Base-by-base conservation (phyloP, 495 filamentous ascomycete species). In the Penicillium subrubescens region DNA sequence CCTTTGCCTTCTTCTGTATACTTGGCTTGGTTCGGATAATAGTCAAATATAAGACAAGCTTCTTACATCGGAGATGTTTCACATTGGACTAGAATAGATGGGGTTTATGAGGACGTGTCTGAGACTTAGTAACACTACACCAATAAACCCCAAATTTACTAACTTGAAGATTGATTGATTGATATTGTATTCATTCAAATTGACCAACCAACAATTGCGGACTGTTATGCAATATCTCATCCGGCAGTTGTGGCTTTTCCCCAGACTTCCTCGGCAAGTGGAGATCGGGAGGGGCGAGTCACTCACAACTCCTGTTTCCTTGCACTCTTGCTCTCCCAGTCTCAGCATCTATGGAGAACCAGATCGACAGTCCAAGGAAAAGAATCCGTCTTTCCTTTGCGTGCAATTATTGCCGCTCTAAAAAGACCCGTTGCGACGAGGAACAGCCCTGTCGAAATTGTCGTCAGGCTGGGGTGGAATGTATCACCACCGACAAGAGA, bases 371-470 rank as follows among this genome's bases (percentile, higher is more conserved):
- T 1, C n/a, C 27, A 5, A 31, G 46, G 15, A 66, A 66, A 39
- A 54, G 64, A 21, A 66, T 62, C 12, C 59, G 64, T 11, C 59
- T 66, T 5, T 58, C 52, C n/a, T 61, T 57, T 59, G 64, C 64
- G 8, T 66, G 64, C 14, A 66, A 66, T 7, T 61, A 66, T 23
- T 66, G 64, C 34, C 64, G 64, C 19, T 44, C 29, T 3, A 66
- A 62, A 27, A 66, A 66, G 55, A 66, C 64, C 2, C 64, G 64
- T 34, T 66, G 64, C 39, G 59, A 66, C n/a, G 64, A 66, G 37
- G 43, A 66, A 31, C 64, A 66, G 46, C 64, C 64, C 8, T 66
- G 64, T 59, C 53, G 54, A 3, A 66, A 57, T 17, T 66, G 64
- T 39, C 59, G 59, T 21, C 25, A 57, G 5, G 64, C 64, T 2